Percentiles rank a stretch among this genome's conserved stretches.
These are phyloP conservation scores for Globisporangium abappressorium DNA, from an alignment of 352 stramenopile genomes.

Conservation along the genomic window DNA sequence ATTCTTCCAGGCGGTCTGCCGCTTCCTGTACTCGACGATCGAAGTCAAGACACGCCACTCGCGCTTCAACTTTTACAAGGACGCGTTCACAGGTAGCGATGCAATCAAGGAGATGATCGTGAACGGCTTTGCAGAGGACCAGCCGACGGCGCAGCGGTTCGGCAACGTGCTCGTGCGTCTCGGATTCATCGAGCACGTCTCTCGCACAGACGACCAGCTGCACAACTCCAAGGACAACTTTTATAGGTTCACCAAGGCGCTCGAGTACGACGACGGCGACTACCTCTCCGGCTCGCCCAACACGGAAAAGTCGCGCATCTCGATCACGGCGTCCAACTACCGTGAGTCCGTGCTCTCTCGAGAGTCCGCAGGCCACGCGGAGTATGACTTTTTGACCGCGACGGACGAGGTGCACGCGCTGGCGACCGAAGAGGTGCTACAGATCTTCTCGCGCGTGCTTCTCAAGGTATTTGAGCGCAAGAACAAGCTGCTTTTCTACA, in stretches of 20 bases:
- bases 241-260: slow-evolving; percentile 73
- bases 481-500: slow-evolving; percentile 88
- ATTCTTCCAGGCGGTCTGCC: slow-evolving; percentile 71
- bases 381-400: slow-evolving; percentile 74
- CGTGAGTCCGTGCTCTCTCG: slow-evolving; percentile 71
- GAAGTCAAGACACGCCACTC: slow-evolving; percentile 83
- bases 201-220: slow-evolving; percentile 67
- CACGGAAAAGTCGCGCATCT: slow-evolving; percentile 32
- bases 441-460: slow-evolving; percentile 61
- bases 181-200: slow-evolving; percentile 83
- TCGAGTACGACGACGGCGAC: slow-evolving; percentile 48
- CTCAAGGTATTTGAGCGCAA: slow-evolving; percentile 85
- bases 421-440: slow-evolving; percentile 75
- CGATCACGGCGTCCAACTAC: slow-evolving; percentile 67
- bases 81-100: slow-evolving; percentile 77
- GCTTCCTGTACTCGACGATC: slow-evolving; percentile 70
- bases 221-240: slow-evolving; percentile 86
- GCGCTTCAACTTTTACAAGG: slow-evolving; percentile 87
- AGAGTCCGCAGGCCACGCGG: slow-evolving; percentile 47
- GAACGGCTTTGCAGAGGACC: slow-evolving; percentile 77
- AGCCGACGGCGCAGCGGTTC: slow-evolving; percentile 58
- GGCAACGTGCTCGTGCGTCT: slow-evolving; percentile 81
- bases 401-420: slow-evolving; percentile 80
- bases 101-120: slow-evolving; percentile 71
- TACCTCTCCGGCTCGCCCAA: slow-evolving; percentile 25